These are phyloP conservation scores for Apiosordaria backusii DNA, from an alignment of 495 filamentous ascomycete genomes.

Conservation along the genomic window DNA sequence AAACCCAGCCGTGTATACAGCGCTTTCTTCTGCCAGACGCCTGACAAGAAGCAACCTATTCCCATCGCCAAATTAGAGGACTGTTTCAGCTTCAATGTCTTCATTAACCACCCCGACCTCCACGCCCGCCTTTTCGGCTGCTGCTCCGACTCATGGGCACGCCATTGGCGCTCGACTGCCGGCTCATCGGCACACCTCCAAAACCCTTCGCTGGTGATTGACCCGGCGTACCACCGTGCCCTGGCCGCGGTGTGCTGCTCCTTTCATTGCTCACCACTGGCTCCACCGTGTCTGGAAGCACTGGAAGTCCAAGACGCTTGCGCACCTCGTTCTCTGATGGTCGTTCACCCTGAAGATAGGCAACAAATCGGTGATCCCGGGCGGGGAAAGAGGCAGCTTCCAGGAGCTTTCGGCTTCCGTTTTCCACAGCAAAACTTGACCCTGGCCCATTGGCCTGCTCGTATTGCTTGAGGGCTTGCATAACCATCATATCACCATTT, in stretches of 20 bases:
- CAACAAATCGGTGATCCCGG: constrained; percentile 34
- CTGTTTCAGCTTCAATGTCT: neutral
- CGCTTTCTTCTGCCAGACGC: neutral
- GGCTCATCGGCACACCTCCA: constrained; percentile 47
- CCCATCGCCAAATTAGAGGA: neutral
- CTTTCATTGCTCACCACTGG: constrained; percentile 23
- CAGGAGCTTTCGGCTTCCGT: constrained; percentile 44
- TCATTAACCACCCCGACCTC: constrained; percentile 26
- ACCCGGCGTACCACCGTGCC: constrained; percentile 28
- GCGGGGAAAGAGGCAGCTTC: constrained; percentile 41
- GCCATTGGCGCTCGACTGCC: constrained; percentile 48
- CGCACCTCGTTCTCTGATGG: constrained; percentile 44
- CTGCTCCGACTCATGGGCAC: constrained; percentile 49
- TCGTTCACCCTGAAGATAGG: constrained; percentile 40
- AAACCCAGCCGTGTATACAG: neutral
- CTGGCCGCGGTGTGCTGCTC: constrained; percentile 27
- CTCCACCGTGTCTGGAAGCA: constrained; percentile 29
- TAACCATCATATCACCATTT: constrained; percentile 56
- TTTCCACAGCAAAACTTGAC: constrained; percentile 40
- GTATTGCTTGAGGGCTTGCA: constrained; percentile 48
- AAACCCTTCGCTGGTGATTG: constrained; percentile 28
- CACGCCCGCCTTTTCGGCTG: constrained; percentile 32
- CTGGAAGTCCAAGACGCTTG: constrained; percentile 40
- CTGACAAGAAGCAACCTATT: neutral
- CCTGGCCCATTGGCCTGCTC: constrained; percentile 41